Evolutionary conservation across 2,329 filamentous ascomycete species (phyloP), one percentile per base, ranked within the genome.

Genomic region (Fusarium cicatricum): DNA sequence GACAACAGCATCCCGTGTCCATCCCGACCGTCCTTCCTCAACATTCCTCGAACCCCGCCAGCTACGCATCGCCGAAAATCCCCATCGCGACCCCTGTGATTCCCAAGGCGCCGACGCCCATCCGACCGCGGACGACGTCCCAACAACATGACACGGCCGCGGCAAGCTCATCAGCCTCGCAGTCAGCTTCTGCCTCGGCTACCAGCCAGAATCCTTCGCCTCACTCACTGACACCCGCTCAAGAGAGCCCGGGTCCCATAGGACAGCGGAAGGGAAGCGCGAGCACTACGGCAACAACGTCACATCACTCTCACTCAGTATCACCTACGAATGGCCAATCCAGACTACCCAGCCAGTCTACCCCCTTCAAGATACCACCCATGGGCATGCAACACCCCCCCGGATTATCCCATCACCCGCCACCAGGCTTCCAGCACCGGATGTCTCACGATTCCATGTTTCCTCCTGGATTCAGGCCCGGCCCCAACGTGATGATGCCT

Each of bases 81-180:
- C 79, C 89, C 23, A 82, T 91, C 57, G 90, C 90, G 10, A 95
- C 91, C 29, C 94, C 95, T 8, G 88, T 87, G 21, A 77, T 96
- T 40, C 88, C 92, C 11, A 97, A 97, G 72, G 88, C 88, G 16
- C 87, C 92, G 5, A 93, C 91, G 11, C 91, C 92, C 9, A 89
- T 87, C 62, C 89, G 90, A 59, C 84, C 87, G 32, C 87, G 91
- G 50, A 90, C 93, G 57, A 77, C 85, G 40, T 95, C 92, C 9
- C 91, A 96, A 61, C 92, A 96, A 60, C 91, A 95, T 71, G 89
- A 88, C 21, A 86, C 86, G 10, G 85, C 88, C 70, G 80, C 85
- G 8, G 84, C 86, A 7, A 89, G 87, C 44, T 90, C 91, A 3
- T 87, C 89, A 58, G 84, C 87, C 3, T 88, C 90, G 1, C 85